Conservation (phyloP, 805 yeast species). For the Candida dendrica region DNA sequence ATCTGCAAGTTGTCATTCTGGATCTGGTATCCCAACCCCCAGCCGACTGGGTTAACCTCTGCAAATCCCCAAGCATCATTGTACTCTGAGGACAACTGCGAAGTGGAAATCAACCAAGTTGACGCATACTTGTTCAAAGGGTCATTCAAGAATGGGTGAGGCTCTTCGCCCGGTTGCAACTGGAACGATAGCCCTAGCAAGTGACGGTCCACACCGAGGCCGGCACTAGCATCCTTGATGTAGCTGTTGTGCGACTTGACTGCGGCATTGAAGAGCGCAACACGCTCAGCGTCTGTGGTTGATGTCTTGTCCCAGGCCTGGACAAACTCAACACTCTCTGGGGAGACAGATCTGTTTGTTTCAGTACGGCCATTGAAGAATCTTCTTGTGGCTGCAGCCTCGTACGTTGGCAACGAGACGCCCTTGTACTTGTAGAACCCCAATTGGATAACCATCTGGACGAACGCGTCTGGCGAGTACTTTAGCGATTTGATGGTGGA, state of each 20-base stretch:
- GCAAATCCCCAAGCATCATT: conserved; percentile 95
- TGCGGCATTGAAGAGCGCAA: conserved; percentile 65
- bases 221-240: conserved; percentile 72
- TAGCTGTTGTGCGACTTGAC: conserved; percentile 66
- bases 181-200: conserved; percentile 79
- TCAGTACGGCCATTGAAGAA: conserved; percentile 90
- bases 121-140: conserved; percentile 70
- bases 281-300: conserved; percentile 43
- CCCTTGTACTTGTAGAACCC: conserved; percentile 84
- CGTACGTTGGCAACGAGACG: conserved; percentile 82
- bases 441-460: conserved; percentile 86
- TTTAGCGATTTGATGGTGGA: conserved; percentile 75
- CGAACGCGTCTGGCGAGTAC: conserved; percentile 87
- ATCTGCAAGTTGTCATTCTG: conserved; percentile 80
- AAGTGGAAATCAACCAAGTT: conserved; percentile 83
- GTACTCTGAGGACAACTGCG: conserved; percentile 78
- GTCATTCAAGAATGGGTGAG: conserved; percentile 65
- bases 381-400: conserved; percentile 90
- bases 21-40: conserved; percentile 90
- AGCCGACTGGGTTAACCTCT: conserved; percentile 89
- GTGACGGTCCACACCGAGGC: conserved; percentile 90
- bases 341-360: conserved; percentile 79
- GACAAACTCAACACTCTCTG: conserved; percentile 64
- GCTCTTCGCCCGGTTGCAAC: conserved; percentile 46
- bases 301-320: conserved; percentile 59